phyloP scores from a whole-genome alignment of 73 alveolate species.

The Tetrahymena thermophila region DNA sequence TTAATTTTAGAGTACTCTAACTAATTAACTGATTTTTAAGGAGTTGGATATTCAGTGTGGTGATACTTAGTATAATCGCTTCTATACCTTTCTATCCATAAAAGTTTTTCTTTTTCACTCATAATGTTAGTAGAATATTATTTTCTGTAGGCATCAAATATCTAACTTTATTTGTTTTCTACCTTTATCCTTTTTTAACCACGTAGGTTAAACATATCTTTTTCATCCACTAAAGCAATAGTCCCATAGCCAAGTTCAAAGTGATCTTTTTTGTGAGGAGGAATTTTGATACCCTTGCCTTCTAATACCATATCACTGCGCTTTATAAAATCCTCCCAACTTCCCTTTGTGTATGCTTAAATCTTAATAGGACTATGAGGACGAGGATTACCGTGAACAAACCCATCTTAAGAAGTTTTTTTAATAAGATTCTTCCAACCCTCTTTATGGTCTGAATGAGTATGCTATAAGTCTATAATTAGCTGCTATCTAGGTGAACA shows the following conservation, averaged over 20 bases:
- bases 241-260: not conserved
- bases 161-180: not conserved
- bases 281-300: not conserved
- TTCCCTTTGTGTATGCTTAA: not conserved
- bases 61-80: not conserved
- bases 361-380: not conserved
- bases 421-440: not conserved
- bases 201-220: not conserved
- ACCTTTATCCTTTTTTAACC: not conserved
- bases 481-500: not conserved
- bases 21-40: not conserved
- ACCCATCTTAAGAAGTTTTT: not conserved
- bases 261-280: not conserved
- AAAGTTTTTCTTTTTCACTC: not conserved
- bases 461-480: not conserved
- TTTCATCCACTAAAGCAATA: not conserved
- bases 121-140: not conserved
- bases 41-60: not conserved
- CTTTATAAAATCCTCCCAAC: not conserved
- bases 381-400: not conserved
- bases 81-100: not conserved
- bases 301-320: not conserved
- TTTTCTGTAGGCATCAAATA: not conserved
- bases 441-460: not conserved
- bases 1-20: not conserved